These are phyloP conservation scores for Pythium diclinum DNA, from an alignment of 352 stramenopile species.

Conservation along the genomic window DNA sequence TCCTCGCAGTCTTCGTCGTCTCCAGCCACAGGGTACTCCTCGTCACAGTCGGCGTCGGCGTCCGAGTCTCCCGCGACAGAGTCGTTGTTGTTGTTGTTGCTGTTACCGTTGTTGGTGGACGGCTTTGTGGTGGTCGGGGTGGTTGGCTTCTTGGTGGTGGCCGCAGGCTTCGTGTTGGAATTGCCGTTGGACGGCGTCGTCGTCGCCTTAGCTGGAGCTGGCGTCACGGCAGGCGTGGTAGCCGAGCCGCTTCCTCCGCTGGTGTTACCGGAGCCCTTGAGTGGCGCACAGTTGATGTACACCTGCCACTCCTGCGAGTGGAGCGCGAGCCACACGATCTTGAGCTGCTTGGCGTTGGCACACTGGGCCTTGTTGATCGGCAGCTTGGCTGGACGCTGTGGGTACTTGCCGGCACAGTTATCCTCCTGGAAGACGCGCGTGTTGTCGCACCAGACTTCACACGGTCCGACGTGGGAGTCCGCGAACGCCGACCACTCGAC, in stretches of 20 bases:
- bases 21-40: not conserved
- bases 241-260: not conserved
- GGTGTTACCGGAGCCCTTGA: constrained; percentile 13
- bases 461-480: constrained; percentile 30
- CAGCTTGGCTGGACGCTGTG: constrained; percentile 20
- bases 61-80: not conserved
- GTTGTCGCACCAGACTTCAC: constrained; percentile 37
- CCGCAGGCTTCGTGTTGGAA: not conserved
- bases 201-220: not conserved
- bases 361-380: constrained; percentile 30
- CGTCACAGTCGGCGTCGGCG: constrained; percentile 7
- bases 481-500: constrained; percentile 30
- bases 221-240: constrained; percentile 7
- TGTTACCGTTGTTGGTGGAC: not conserved
- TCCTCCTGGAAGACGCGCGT: constrained; percentile 30
- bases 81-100: constrained; percentile 10
- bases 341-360: constrained; percentile 25
- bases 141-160: not conserved
- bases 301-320: constrained; percentile 32
- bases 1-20: not conserved
- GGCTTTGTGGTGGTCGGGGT: not conserved
- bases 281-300: constrained; percentile 33
- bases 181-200: not conserved
- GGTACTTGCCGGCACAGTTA: constrained; percentile 28
- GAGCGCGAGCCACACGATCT: constrained; percentile 30